These are phyloP conservation scores for Metrosideros polymorpha DNA, from an alignment of 441 rosid genomes.

Conservation along the genomic window DNA sequence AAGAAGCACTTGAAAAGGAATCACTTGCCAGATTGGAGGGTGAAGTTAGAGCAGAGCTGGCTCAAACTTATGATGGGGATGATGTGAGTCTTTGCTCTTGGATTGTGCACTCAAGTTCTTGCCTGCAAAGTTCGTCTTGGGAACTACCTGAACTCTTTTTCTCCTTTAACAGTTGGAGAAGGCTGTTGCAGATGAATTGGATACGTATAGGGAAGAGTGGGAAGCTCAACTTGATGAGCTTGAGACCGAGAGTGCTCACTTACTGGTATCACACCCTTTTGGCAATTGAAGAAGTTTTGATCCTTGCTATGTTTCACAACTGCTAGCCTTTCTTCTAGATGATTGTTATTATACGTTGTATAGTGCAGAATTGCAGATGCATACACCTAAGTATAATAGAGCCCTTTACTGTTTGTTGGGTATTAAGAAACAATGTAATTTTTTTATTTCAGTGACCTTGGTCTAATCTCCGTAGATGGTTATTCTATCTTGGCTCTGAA, in stretches of 20 bases:
- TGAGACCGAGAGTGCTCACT: conserved; percentile 82
- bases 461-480: not conserved
- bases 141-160: conserved; percentile 6
- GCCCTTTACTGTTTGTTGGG: not conserved
- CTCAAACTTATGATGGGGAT: conserved; percentile 55
- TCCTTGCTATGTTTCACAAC: not conserved
- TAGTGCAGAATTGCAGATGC: not conserved
- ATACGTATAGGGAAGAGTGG: conserved; percentile 77
- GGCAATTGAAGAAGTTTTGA: not conserved
- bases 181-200: conserved; percentile 81
- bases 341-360: not conserved
- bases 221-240: conserved; percentile 87
- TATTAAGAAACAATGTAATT: not conserved
- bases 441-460: not conserved
- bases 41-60: conserved; percentile 92
- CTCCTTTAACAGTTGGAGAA: conserved; percentile 44
- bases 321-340: not conserved
- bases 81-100: conserved; percentile 43
- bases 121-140: not conserved
- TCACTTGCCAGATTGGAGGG: conserved; percentile 72
- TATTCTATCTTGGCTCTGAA: not conserved
- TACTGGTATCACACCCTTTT: conserved; percentile 47
- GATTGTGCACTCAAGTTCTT: not conserved
- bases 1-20: conserved; percentile 95
- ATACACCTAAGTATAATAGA: not conserved